These are phyloP conservation scores for Pythium angustatum DNA, from an alignment of 352 stramenopile species.

Conservation along the genomic window DNA sequence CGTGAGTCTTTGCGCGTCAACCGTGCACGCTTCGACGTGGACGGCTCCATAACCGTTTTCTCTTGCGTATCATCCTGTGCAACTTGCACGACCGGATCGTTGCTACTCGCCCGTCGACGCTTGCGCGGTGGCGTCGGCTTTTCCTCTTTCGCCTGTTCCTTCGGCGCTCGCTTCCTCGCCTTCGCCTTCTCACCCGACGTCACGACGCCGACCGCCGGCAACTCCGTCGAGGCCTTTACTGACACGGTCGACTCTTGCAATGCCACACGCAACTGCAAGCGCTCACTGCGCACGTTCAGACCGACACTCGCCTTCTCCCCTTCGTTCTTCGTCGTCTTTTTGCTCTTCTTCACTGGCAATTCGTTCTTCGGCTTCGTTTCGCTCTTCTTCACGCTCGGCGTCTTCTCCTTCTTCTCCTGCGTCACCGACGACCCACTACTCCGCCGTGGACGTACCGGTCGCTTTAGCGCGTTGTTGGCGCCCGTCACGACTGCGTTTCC, in stretches of 20 bases:
- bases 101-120: constrained; percentile 8
- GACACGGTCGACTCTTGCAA: constrained; percentile 14
- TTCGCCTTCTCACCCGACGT: constrained; percentile 2
- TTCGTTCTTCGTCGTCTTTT: background rate
- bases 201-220: too few relatives aligned
- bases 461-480: background rate
- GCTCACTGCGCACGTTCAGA: constrained; percentile 24
- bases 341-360: background rate
- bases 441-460: background rate
- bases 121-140: background rate
- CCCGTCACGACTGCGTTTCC: background rate
- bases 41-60: background rate
- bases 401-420: constrained; percentile 1
- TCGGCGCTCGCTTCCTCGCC: background rate
- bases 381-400: background rate
- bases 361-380: background rate
- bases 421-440: background rate
- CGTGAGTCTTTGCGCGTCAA: constrained; percentile 10
- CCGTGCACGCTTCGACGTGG: constrained; percentile 4
- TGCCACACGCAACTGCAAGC: constrained; percentile 22
- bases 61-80: background rate
- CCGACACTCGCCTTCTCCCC: constrained; percentile 3
- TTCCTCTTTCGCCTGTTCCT: constrained; percentile 2
- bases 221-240: too few relatives aligned
- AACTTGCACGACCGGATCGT: background rate